Percentiles rank a stretch among this genome's conserved stretches.
These are phyloP conservation scores for Leishmania arabica DNA, from an alignment of 208 protist species.

Conservation along the genomic window DNA sequence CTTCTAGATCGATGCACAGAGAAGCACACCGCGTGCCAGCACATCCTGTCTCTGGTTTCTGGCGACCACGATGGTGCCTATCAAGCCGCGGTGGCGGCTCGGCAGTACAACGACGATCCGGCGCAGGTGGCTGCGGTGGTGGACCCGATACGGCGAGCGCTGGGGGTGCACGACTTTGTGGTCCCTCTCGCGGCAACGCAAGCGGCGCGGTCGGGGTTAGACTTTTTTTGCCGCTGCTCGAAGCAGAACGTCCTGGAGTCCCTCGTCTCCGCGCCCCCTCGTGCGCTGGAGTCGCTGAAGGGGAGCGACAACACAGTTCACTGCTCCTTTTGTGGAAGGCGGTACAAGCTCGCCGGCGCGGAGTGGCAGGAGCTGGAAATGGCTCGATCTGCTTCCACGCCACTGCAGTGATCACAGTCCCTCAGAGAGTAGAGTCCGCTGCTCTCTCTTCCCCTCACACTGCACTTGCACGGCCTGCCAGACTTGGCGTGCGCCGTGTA, in stretches of 20 bases:
- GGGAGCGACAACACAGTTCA: constrained; percentile 14
- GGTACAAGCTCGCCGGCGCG: constrained; percentile 25
- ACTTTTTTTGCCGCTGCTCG: constrained; percentile 87
- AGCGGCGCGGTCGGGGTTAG: constrained; percentile 53
- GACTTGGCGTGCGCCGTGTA: neutral
- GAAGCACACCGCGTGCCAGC: constrained; percentile 50
- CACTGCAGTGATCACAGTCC: neutral
- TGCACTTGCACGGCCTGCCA: neutral
- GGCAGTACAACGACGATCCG: constrained; percentile 62
- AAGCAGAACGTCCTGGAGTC: constrained; percentile 48
- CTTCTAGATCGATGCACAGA: constrained; percentile 25
- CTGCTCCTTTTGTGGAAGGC: constrained; percentile 54
- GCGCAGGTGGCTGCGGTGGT: constrained; percentile 41
- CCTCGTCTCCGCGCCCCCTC: constrained; percentile 17
- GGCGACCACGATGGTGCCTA: constrained; percentile 75
- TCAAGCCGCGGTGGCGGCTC: constrained; percentile 42
- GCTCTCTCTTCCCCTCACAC: neutral
- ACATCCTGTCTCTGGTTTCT: constrained; percentile 60
- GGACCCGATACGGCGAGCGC: constrained; percentile 43
- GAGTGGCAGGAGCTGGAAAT: constrained; percentile 48
- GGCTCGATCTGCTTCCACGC: constrained; percentile 1
- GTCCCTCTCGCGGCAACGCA: constrained; percentile 37
- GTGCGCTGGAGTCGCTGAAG: constrained; percentile 18
- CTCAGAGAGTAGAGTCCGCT: neutral
- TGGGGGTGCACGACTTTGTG: constrained; percentile 34